Evolutionary conservation across 352 stramenopile species (phyloP).

Genomic region (Pythium biforme): DNA sequence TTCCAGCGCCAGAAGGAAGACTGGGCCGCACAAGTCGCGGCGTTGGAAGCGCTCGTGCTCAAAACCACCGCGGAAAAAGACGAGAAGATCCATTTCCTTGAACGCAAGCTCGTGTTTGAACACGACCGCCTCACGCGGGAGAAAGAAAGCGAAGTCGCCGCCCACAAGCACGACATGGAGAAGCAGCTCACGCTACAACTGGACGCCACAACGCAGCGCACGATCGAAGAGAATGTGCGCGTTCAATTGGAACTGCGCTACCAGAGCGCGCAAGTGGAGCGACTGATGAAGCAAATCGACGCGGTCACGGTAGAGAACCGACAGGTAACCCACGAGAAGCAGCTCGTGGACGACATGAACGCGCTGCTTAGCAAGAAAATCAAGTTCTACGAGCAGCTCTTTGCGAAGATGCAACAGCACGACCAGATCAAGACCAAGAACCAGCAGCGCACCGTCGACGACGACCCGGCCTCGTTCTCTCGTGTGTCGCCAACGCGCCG

Average conservation of each 20-base stretch:
- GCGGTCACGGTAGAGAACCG: slow-evolving; percentile 37
- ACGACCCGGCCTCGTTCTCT: slow-evolving; percentile 5
- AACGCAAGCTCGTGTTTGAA: slow-evolving; percentile 61
- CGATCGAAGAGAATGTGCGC: slow-evolving; percentile 61
- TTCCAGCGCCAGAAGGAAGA: slow-evolving; percentile 42
- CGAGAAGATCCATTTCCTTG: slow-evolving; percentile 43
- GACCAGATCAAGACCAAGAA: slow-evolving; percentile 31
- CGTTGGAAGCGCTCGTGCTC: slow-evolving; percentile 29
- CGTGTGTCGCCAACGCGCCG: slow-evolving; percentile 20
- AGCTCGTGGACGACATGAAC: slow-evolving; percentile 69
- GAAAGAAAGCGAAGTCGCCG: slow-evolving; percentile 45
- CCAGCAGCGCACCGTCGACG: background rate
- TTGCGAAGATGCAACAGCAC: slow-evolving; percentile 59
- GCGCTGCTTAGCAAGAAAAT: slow-evolving; percentile 52
- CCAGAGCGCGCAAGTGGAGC: slow-evolving; percentile 56
- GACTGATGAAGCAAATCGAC: slow-evolving; percentile 52
- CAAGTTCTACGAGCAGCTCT: slow-evolving; percentile 68
- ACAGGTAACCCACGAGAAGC: slow-evolving; percentile 41
- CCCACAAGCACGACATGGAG: slow-evolving; percentile 44
- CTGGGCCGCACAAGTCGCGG: slow-evolving; percentile 29
- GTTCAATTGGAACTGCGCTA: slow-evolving; percentile 64
- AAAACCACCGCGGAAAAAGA: slow-evolving; percentile 39
- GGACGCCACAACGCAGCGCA: slow-evolving; percentile 58
- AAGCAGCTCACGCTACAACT: slow-evolving; percentile 55
- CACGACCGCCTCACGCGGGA: slow-evolving; percentile 51